Evolutionary conservation across 1,284 basidiomycete genomes (phyloP).

Genomic region (Melampsora americana): DNA sequence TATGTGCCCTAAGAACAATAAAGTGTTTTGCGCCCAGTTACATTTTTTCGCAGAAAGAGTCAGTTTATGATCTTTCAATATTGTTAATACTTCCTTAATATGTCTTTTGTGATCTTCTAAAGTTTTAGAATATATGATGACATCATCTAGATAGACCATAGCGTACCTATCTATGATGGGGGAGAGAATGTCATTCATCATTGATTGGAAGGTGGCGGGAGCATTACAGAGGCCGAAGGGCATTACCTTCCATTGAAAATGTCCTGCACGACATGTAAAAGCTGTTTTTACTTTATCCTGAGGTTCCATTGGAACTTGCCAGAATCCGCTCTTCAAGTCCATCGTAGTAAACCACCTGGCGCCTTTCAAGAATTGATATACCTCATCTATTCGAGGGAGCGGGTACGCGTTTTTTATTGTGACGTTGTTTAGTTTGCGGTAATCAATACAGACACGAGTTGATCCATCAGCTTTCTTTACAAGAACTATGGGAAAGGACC

Average conservation of each 20-base stretch:
- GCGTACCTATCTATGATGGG: background rate
- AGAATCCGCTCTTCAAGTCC: constrained; percentile 16
- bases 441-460: too few species aligned
- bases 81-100: background rate
- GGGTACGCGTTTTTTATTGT: too few species aligned
- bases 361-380: too few species aligned
- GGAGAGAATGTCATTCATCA: background rate
- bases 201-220: too few species aligned
- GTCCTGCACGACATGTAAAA: background rate
- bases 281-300: background rate
- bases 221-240: too few species aligned
- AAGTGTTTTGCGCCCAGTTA: background rate
- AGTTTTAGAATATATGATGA: constrained; percentile 6
- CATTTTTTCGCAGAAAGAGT: background rate
- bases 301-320: background rate
- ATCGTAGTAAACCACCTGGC: background rate
- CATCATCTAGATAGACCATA: constrained; percentile 12
- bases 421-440: too few species aligned
- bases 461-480: too few species aligned
- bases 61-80: background rate
- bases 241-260: constrained; percentile 15
- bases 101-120: background rate
- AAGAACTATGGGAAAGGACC: too few species aligned
- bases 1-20: constrained; percentile 2
- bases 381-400: too few species aligned